Base-by-base conservation (phyloP, 2,329 filamentous ascomycete genomes). In the Domatiomyces globalis region DNA sequence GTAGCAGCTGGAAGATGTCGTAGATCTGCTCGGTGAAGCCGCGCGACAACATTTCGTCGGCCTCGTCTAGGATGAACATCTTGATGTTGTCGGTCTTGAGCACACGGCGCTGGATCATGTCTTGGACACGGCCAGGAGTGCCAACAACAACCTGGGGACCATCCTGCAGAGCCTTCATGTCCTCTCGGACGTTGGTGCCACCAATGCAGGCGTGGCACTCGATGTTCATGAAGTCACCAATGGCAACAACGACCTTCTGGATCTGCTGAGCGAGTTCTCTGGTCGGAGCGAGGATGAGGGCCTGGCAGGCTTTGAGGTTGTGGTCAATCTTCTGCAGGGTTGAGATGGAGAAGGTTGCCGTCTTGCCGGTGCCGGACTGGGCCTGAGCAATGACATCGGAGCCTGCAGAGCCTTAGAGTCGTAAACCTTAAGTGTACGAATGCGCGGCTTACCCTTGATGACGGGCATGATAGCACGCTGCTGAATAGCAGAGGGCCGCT, bases 1-100 rank as follows among this genome's bases (percentile, higher is more conserved):
- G 92, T 51, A 98, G 85, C 56, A 95, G 86, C 76, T 95, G 90
- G 84, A 95, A 98, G 75, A 98, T 94, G 73, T 98, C 92, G 80
- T 98, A 98, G 77, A 98, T 98, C 78, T 98, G 92, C 79, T 98
- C 92, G 66, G 89, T 95, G 83, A 98, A 98, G 79, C 92, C 92
- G 67, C 90, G 90, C 80, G 87, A 94, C 76, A 98, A 82, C 86
- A 98, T 95, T 76, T 98, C 92, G 71, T 98, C 92, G 66, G 92
- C 92, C 79, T 98, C 92, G 69, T 98, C 92, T 64, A 98, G 87
- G 65, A 98, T 88, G 73, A 98, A 94, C 86, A 96, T 95, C 84
- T 98, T 98, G 82, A 98, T 95, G 73, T 80, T 77, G 71, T 95
- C 89, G 67, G 92, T 98, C 79, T 90, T 92, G 64, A 98, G 80